A percentile compares a stretch with the other conserved stretches of the same genome.
Evolutionary conservation across 2,329 filamentous ascomycete genomes (phyloP).

Genomic region (Zymoseptoria crescenta): DNA sequence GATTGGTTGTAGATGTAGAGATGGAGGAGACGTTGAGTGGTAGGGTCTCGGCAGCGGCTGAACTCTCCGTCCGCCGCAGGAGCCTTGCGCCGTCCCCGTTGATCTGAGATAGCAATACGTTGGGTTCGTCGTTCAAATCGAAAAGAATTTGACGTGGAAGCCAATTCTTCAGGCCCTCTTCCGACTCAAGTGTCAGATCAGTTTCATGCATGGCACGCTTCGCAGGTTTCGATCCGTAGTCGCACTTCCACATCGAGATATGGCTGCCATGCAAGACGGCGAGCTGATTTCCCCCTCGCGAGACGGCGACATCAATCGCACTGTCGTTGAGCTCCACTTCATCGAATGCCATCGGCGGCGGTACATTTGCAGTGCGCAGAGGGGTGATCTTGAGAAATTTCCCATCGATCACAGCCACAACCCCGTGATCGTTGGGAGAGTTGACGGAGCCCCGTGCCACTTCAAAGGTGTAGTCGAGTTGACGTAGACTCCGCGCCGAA

Average conservation of each 20-base stretch:
- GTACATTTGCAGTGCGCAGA: slow-evolving; percentile 73
- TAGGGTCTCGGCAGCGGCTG: neutral
- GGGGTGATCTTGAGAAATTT: slow-evolving; percentile 75
- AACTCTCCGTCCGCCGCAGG: neutral
- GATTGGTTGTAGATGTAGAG: slow-evolving; percentile 9
- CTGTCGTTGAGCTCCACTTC: slow-evolving; percentile 58
- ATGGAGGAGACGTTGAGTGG: neutral
- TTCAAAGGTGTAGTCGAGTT: slow-evolving; percentile 59
- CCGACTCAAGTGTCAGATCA: slow-evolving; percentile 7
- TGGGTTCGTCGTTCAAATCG: slow-evolving; percentile 31
- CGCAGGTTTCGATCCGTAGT: slow-evolving; percentile 48
- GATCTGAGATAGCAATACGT: slow-evolving; percentile 22
- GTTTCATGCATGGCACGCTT: slow-evolving; percentile 30
- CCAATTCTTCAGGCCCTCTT: slow-evolving; percentile 1
- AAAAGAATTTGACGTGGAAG: slow-evolving; percentile 42
- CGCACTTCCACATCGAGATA: slow-evolving; percentile 64
- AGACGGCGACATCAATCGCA: slow-evolving; percentile 68
- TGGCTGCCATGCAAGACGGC: slow-evolving; percentile 62
- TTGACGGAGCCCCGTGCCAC: slow-evolving; percentile 60
- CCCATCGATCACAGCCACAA: slow-evolving; percentile 77
- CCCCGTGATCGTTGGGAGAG: slow-evolving; percentile 47
- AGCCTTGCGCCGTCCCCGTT: slow-evolving; percentile 12
- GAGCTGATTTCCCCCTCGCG: slow-evolving; percentile 54
- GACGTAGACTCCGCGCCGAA: slow-evolving; percentile 6
- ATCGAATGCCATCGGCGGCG: slow-evolving; percentile 84